Base-by-base conservation (phyloP, 2,329 filamentous ascomycete species). In the Penicillium sp. region DNA sequence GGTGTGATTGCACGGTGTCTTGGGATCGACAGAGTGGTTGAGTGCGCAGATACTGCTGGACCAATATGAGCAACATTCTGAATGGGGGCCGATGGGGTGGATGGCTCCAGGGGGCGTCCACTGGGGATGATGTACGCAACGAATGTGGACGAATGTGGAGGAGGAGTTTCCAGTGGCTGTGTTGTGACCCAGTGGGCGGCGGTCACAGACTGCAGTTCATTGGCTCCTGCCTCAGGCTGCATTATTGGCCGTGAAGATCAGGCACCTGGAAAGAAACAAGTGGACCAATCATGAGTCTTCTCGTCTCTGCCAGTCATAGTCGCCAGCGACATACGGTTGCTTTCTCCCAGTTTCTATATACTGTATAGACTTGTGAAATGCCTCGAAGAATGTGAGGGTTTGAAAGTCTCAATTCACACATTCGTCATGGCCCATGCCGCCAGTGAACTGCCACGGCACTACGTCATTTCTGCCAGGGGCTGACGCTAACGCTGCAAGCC, bases 181-280 rank as follows among this genome's bases (percentile, higher is more conserved):
- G 24, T 13, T 1, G 40, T 45, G 46, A 36, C 22, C 18, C 32
- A 24, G 47, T 54, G 52, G 52, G 52, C 52, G 46, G 48, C 52
- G 46, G 48, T 10, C 24, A 31, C 18, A 49, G 11, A n/a, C n/a
- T 21, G 34, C 13, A 27, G 14, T 27, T 45, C 18, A 54, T 54
- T 54, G 40, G 47, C 29, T n/a, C 1, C 5, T 36, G 13, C 52
- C 52, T 50, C 14, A 54, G 52, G 47, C 47, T 18, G 38, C 14
- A 45, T 16, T 29, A 34, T 38, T 42, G 27, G 42, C 47, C 40
- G 3, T 31, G 31, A 38, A 54, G 14, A 31, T 44, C 51, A 49
- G 51, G 46, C 46, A 49, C 18, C 4, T 2, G 22, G 3, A 42
- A 11, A 13, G 14, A 24, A 4, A 6, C 24, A 24, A 49, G 22